phyloP scores from a whole-genome alignment of 352 stramenopile species.

The Pythium guiyangense region DNA sequence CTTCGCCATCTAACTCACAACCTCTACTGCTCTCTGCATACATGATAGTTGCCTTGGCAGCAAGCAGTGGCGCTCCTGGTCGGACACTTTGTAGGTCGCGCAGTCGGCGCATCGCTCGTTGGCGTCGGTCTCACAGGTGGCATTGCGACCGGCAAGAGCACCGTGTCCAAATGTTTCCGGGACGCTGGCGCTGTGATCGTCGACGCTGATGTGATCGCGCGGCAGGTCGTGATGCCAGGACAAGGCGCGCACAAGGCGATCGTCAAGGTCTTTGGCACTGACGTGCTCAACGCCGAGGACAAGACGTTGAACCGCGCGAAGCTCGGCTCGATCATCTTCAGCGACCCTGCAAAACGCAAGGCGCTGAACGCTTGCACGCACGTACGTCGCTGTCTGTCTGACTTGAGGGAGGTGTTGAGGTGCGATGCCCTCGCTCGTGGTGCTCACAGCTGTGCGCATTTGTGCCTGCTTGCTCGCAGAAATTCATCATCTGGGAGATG shows the following conservation, averaged over 20 bases:
- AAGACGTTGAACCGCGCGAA: slow-evolving; percentile 78
- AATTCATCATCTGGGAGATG: slow-evolving; percentile 87
- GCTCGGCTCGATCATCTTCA: slow-evolving; percentile 84
- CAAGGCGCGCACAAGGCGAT: slow-evolving; percentile 72
- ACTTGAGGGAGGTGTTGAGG: too few relatives aligned
- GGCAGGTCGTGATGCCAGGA: slow-evolving; percentile 75
- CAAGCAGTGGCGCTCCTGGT: slow-evolving; percentile 18
- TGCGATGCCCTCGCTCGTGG: too few relatives aligned
- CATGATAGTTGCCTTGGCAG: slow-evolving; percentile 32
- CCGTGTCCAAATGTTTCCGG: slow-evolving; percentile 60
- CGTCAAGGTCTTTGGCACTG: slow-evolving; percentile 59
- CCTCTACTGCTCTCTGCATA: not conserved
- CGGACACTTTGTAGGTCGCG: slow-evolving; percentile 31
- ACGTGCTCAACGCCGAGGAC: slow-evolving; percentile 71
- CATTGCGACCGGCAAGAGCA: slow-evolving; percentile 83
- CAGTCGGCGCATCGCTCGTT: slow-evolving; percentile 53
- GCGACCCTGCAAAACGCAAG: slow-evolving; percentile 60
- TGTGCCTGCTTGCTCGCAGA: too few relatives aligned
- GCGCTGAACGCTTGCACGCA: slow-evolving; percentile 79
- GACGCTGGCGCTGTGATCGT: slow-evolving; percentile 66
- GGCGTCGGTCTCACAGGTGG: slow-evolving; percentile 78
- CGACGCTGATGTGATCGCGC: slow-evolving; percentile 76
- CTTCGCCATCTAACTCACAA: not conserved
- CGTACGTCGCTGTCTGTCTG: slow-evolving; percentile 14
- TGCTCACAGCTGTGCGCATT: too few relatives aligned